Evolutionary conservation across 768 basidiomycete genomes (phyloP).

Genomic region (Kwoniella sp.): DNA sequence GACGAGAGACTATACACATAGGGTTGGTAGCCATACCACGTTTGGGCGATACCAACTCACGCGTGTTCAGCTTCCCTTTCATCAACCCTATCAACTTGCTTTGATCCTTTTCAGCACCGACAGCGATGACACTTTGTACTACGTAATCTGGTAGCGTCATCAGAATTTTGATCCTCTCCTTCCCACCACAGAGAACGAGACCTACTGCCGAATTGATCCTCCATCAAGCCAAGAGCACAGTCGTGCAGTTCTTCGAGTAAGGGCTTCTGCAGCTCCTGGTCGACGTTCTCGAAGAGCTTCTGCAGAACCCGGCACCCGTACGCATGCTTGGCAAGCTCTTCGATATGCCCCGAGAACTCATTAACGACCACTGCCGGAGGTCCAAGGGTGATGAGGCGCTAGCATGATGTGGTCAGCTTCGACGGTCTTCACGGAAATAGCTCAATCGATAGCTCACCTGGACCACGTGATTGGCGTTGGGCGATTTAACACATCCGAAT

Average conservation of each 20-base stretch:
- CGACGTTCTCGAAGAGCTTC: constrained; percentile 80
- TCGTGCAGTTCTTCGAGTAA: constrained; percentile 79
- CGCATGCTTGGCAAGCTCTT: constrained; percentile 76
- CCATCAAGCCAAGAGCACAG: constrained; percentile 68
- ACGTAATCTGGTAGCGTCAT: constrained; percentile 62
- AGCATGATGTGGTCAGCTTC: constrained; percentile 48
- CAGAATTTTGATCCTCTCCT: background rate
- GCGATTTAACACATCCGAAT: constrained; percentile 78
- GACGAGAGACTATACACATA: constrained; percentile 32
- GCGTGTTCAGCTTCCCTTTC: constrained; percentile 64
- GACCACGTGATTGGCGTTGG: constrained; percentile 87
- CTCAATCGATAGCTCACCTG: constrained; percentile 47
- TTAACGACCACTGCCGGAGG: constrained; percentile 67
- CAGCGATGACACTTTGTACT: constrained; percentile 84
- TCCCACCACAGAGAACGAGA: background rate
- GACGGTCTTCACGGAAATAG: too few species aligned
- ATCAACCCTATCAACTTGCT: constrained; percentile 64
- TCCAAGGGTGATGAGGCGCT: constrained; percentile 78
- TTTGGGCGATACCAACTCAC: too few species aligned
- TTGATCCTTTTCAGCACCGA: constrained; percentile 68
- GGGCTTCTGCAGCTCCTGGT: constrained; percentile 62
- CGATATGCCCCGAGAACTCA: constrained; percentile 71
- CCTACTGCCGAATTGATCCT: constrained; percentile 73
- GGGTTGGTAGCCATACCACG: background rate
- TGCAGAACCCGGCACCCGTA: constrained; percentile 95